These are phyloP conservation scores for Calonectria honghensis DNA, from an alignment of 2,329 filamentous ascomycete species.

Conservation along the genomic window DNA sequence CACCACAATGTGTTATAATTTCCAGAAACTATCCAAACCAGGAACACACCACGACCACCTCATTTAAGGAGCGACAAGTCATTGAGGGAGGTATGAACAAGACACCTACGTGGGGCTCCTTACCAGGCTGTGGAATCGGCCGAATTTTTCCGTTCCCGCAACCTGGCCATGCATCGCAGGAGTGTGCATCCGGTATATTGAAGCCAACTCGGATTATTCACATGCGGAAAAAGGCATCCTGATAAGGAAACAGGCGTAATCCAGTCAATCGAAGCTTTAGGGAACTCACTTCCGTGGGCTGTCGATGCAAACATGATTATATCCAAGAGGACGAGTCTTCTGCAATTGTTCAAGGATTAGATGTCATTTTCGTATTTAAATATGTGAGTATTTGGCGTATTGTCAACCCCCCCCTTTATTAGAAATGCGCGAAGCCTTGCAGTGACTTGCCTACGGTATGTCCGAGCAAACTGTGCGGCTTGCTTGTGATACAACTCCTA, in stretches of 20 bases:
- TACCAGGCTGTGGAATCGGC: not conserved
- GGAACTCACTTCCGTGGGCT: not conserved
- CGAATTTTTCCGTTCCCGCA: not conserved
- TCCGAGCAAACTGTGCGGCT: not conserved
- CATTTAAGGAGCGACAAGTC: not conserved
- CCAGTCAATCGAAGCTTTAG: not conserved
- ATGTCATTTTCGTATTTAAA: not conserved
- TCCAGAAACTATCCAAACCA: not conserved
- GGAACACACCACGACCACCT: not conserved
- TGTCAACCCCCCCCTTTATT: not conserved
- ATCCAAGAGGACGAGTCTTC: not conserved
- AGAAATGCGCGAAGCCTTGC: not conserved
- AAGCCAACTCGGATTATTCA: not conserved
- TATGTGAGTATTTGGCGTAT: not conserved
- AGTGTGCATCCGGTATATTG: not conserved
- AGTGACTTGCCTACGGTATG: fast-evolving
- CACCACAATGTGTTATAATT: not conserved
- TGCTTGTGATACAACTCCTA: not conserved
- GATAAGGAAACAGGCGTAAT: not conserved
- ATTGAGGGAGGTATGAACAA: not conserved
- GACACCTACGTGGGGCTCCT: not conserved
- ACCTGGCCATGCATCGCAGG: not conserved
- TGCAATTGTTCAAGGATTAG: not conserved
- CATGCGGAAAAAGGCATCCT: not conserved
- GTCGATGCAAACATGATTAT: not conserved